These are phyloP conservation scores for Ogataea methanolica DNA, from an alignment of 805 yeast species.

Conservation along the genomic window DNA sequence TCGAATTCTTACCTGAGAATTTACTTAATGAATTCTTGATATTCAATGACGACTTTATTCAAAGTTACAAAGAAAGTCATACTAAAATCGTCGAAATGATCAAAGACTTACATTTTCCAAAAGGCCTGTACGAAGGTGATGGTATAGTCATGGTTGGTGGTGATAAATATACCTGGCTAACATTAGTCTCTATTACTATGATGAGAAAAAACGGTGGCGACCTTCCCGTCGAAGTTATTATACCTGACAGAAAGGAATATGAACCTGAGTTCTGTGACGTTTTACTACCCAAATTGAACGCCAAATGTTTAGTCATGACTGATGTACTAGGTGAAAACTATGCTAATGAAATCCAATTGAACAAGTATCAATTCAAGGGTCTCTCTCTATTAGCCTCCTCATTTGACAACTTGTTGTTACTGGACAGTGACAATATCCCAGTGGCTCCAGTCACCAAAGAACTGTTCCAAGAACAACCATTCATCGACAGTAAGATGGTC, in stretches of 20 bases:
- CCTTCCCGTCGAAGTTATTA: conserved; percentile 40
- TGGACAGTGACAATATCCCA: conserved; percentile 45
- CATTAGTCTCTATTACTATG: conserved; percentile 41
- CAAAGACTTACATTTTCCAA: conserved; percentile 28
- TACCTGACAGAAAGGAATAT: conserved; percentile 34
- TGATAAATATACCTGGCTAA: conserved; percentile 48
- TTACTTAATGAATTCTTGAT: conserved; percentile 30
- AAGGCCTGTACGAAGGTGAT: conserved; percentile 40
- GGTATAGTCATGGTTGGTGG: conserved; percentile 65
- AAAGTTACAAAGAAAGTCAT: conserved; percentile 42
- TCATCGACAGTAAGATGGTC: conserved; percentile 41
- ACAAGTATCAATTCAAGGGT: conserved; percentile 32
- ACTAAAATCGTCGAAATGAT: conserved; percentile 35
- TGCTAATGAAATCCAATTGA: conserved; percentile 20
- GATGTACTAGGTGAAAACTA: conserved; percentile 32
- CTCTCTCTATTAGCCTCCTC: conserved; percentile 40
- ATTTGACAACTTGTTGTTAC: conserved; percentile 41
- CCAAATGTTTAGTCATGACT: conserved; percentile 37
- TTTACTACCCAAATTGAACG: conserved; percentile 35
- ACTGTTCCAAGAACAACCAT: conserved; percentile 43
- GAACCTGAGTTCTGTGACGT: conserved; percentile 36
- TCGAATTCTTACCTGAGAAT: conserved; percentile 9
- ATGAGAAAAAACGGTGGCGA: conserved; percentile 45
- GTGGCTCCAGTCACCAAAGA: conserved; percentile 49
- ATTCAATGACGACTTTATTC: conserved; percentile 37